Percentiles rank a stretch among this genome's conserved stretches.
phyloP scores from a whole-genome alignment of 2,329 filamentous ascomycete genomes.

The Ascochyta fabae region DNA sequence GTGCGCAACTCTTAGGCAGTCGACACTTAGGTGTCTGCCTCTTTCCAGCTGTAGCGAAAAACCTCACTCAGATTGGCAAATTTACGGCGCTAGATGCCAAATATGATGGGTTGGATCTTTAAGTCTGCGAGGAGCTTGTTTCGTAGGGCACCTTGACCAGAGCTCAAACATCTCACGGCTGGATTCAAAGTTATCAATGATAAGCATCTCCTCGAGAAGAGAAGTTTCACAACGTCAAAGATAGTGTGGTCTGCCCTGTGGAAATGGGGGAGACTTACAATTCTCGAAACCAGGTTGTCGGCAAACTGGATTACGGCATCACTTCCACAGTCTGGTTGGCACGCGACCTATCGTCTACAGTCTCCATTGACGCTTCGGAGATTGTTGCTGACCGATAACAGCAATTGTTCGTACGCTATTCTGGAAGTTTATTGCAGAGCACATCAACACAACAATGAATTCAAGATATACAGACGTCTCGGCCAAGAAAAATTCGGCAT shows the following conservation, averaged over 20 bases:
- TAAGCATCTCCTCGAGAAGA: slow-evolving; percentile 16
- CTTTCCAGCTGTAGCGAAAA: too few relatives aligned
- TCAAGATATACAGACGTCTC: slow-evolving; percentile 14
- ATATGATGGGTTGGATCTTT: not conserved
- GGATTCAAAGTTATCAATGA: slow-evolving; percentile 22
- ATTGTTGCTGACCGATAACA: slow-evolving; percentile 1
- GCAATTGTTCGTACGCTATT: slow-evolving; percentile 11
- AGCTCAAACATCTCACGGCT: slow-evolving; percentile 18
- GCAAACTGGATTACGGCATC: slow-evolving; percentile 19
- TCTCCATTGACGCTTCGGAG: not conserved
- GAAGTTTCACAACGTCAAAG: slow-evolving; percentile 13
- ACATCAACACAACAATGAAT: slow-evolving; percentile 8
- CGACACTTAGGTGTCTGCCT: too few relatives aligned
- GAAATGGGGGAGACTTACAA: not conserved
- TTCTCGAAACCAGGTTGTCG: too few relatives aligned
- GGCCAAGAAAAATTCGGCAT: slow-evolving; percentile 26
- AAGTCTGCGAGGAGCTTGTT: not conserved
- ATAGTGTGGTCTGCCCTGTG: slow-evolving; percentile 15
- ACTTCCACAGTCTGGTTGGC: slow-evolving; percentile 24
- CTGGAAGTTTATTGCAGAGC: slow-evolving; percentile 16
- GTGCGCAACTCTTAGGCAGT: too few relatives aligned
- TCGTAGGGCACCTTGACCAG: slow-evolving; percentile 20
- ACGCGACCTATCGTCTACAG: slow-evolving; percentile 18
- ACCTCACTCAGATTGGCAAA: too few relatives aligned
- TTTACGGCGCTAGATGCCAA: too few relatives aligned